Conservation (phyloP, 805 yeast species). For the Nakazawaea ambrosiae region DNA sequence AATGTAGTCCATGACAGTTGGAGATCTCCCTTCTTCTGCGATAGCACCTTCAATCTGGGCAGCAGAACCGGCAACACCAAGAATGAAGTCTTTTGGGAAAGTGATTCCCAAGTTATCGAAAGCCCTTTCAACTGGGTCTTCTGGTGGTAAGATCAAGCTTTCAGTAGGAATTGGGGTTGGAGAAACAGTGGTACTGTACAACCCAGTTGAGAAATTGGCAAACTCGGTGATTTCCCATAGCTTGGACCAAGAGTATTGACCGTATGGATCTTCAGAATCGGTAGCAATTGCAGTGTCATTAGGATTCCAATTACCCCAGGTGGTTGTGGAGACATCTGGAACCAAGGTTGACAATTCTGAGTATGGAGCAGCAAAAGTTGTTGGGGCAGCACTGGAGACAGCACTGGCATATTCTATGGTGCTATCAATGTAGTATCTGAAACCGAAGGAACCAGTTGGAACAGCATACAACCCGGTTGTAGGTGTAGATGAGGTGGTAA, state of each 20-base stretch:
- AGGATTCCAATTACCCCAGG: constrained; percentile 11
- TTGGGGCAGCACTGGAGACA: constrained; percentile 4
- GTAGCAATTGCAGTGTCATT: constrained; percentile 2
- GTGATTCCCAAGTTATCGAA: constrained; percentile 2
- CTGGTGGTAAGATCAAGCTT: constrained; percentile 8
- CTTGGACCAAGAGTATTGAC: constrained; percentile 8
- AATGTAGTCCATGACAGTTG: constrained; percentile 20
- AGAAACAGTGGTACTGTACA: constrained; percentile 10
- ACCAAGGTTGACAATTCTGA: constrained; percentile 1
- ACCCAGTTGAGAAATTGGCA: constrained; percentile 8
- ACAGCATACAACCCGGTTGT: not conserved
- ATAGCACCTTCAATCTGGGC: constrained; percentile 30
- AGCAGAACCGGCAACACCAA: constrained; percentile 28
- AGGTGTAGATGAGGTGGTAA: not conserved
- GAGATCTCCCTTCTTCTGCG: constrained; percentile 26
- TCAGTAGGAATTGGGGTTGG: constrained; percentile 9
- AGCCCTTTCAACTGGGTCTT: constrained; percentile 7
- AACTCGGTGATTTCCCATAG: constrained; percentile 7
- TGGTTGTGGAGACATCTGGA: constrained; percentile 6
- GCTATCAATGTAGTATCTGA: constrained; percentile 7
- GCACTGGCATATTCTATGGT: constrained; percentile 4
- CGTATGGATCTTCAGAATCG: constrained; percentile 6
- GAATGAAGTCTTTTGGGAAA: constrained; percentile 13
- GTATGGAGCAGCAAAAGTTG: constrained; percentile 17
- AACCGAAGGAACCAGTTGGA: constrained; percentile 1